These are phyloP conservation scores for Phialemonium atrogriseum DNA, from an alignment of 2,329 filamentous ascomycete species.

Conservation along the genomic window DNA sequence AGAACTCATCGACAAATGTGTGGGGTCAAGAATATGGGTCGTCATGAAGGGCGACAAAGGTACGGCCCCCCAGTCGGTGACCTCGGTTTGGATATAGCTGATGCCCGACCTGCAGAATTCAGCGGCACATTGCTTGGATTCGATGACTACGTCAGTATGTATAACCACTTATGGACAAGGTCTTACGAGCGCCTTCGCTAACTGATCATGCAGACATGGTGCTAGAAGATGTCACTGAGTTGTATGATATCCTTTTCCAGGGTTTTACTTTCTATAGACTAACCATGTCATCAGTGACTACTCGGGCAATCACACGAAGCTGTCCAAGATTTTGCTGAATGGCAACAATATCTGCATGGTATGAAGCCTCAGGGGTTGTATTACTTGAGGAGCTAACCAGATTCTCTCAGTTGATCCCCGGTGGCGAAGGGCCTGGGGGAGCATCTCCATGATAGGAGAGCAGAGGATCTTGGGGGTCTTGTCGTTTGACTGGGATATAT, in stretches of 20 bases:
- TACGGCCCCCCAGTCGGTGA: constrained; percentile 28
- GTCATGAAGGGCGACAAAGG: constrained; percentile 99
- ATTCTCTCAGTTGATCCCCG: constrained; percentile 58
- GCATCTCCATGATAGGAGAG: constrained; percentile 12
- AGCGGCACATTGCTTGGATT: constrained; percentile 90
- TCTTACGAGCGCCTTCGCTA: too few relatives aligned
- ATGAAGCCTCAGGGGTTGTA: constrained; percentile 26
- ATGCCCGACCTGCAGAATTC: constrained; percentile 64
- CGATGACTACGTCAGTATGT: constrained; percentile 99
- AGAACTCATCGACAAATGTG: constrained; percentile 99
- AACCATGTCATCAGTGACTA: constrained; percentile 63
- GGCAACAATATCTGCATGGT: constrained; percentile 99
- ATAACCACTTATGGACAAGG: too few relatives aligned
- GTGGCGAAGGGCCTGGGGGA: constrained; percentile 59
- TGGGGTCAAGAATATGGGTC: constrained; percentile 96
- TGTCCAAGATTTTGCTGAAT: constrained; percentile 91
- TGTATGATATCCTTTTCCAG: constrained; percentile 45
- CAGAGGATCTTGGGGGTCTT: neutral
- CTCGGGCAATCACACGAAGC: constrained; percentile 75
- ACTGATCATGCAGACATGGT: constrained; percentile 72
- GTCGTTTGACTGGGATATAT: too few relatives aligned
- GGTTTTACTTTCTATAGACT: constrained; percentile 14
- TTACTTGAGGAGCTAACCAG: constrained; percentile 8
- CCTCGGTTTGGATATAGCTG: neutral
- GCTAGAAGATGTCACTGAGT: constrained; percentile 92